Conservation (phyloP, 2,329 filamentous ascomycete genomes). For the Alternaria hordeiaustralica region DNA sequence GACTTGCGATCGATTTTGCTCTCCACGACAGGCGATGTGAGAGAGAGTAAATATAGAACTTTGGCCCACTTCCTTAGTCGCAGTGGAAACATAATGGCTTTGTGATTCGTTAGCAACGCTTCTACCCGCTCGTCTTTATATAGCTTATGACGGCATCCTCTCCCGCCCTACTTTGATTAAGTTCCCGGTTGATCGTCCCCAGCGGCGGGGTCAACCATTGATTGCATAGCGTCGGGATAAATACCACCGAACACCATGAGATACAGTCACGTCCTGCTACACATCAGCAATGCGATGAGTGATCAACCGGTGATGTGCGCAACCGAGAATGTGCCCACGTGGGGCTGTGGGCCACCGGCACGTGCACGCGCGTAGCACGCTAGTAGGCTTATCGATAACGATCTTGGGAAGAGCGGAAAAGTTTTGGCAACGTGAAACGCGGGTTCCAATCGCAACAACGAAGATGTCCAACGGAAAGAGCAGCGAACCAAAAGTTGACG, state of each 20-base stretch:
- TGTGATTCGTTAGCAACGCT: not conserved
- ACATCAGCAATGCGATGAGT: not conserved
- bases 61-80: constrained; percentile 1
- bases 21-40: constrained; percentile 4
- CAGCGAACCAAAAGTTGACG: not conserved
- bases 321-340: not conserved
- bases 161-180: constrained; percentile 25
- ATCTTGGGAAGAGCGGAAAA: constrained; percentile 24
- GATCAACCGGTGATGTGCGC: not conserved
- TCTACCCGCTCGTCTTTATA: constrained; percentile 8
- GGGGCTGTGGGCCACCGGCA: constrained; percentile 1
- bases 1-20: constrained; percentile 38
- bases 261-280: not conserved
- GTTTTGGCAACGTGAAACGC: constrained; percentile 6
- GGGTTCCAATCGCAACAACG: constrained; percentile 1
- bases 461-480: constrained; percentile 26
- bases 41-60: constrained; percentile 5
- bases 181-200: constrained; percentile 22
- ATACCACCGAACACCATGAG: not conserved
- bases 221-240: constrained; percentile 14
- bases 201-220: constrained; percentile 29
- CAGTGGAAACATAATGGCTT: constrained; percentile 14
- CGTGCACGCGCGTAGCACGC: not conserved
- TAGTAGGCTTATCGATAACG: constrained; percentile 34
- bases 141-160: not conserved